Conservation (phyloP, 495 filamentous ascomycete species). For the Friedmanniomyces simplex region DNA sequence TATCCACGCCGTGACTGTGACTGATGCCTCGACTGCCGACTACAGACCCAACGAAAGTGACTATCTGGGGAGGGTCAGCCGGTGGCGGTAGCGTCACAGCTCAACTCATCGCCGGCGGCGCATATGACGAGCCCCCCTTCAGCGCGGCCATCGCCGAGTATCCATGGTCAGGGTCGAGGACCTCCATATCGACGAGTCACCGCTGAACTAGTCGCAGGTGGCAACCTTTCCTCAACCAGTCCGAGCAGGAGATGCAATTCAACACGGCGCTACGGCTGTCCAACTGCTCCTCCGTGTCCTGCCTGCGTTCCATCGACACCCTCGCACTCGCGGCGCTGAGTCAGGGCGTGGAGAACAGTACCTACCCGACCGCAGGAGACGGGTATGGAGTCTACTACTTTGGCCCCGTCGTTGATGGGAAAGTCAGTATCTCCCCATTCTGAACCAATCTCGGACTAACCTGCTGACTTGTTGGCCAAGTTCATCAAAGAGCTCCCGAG, state of each 20-base stretch:
- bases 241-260: conserved; percentile 19
- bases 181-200: too few species aligned
- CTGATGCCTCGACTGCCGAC: neutral
- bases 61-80: conserved; percentile 28
- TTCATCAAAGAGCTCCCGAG: conserved; percentile 22
- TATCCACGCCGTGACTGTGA: neutral
- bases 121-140: conserved; percentile 19
- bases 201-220: too few species aligned
- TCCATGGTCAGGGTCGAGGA: too few species aligned
- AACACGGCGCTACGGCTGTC: conserved; percentile 6
- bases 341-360: conserved; percentile 10
- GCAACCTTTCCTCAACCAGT: conserved; percentile 21
- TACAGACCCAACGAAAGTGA: conserved; percentile 20
- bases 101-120: conserved; percentile 24
- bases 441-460: neutral
- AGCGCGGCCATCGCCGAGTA: conserved; percentile 20
- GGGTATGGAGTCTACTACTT: conserved; percentile 21
- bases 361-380: conserved; percentile 3
- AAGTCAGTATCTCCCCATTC: neutral
- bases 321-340: conserved; percentile 1
- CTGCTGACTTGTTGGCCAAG: neutral
- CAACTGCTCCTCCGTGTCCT: conserved; percentile 13
- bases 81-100: conserved; percentile 20
- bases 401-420: conserved; percentile 21
- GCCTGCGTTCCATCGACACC: conserved; percentile 12